Percentiles rank a stretch among this genome's conserved stretches.
These are phyloP conservation scores for Sesbania bispinosa DNA, from an alignment of 306 rosid genomes.

Conservation along the genomic window DNA sequence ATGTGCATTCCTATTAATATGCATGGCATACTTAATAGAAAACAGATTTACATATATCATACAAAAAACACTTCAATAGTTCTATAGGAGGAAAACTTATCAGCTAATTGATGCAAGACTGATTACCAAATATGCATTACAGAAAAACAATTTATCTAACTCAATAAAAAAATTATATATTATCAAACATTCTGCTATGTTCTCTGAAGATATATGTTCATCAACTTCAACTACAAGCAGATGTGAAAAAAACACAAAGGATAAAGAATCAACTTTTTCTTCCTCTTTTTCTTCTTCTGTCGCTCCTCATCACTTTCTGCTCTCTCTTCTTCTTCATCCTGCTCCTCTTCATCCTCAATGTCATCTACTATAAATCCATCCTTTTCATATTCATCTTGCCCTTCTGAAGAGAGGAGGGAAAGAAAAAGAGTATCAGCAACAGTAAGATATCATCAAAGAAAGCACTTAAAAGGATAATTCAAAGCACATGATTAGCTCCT, in stretches of 20 bases:
- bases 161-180: background rate
- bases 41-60: background rate
- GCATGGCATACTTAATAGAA: background rate
- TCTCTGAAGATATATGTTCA: background rate
- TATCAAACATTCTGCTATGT: background rate
- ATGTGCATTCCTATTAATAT: background rate
- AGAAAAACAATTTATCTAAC: background rate
- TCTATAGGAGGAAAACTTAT: background rate
- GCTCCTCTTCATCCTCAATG: constrained; percentile 80
- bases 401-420: constrained; percentile 41
- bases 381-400: constrained; percentile 94
- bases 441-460: constrained; percentile 3
- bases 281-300: constrained; percentile 90
- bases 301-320: constrained; percentile 86
- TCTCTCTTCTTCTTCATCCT: constrained; percentile 74
- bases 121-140: background rate
- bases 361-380: constrained; percentile 97
- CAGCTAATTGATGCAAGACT: background rate
- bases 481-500: background rate
- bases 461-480: background rate
- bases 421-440: background rate
- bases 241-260: background rate
- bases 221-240: constrained; percentile 10
- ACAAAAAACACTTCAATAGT: background rate
- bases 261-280: constrained; percentile 61